Base-by-base conservation (phyloP, 805 yeast genomes). In the Starmerella potacharoeniae region DNA sequence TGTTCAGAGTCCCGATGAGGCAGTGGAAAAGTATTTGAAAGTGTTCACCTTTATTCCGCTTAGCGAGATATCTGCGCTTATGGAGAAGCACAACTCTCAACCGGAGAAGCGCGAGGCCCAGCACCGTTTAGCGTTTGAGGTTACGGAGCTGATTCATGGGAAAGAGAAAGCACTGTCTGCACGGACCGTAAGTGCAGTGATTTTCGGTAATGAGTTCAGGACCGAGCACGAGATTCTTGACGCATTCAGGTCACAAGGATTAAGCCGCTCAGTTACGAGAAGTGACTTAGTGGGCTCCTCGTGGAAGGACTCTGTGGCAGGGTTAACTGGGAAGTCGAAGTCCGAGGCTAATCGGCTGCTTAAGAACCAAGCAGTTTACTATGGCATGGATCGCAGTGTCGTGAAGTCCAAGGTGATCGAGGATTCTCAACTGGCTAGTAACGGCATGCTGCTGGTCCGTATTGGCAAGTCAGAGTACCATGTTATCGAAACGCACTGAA, bases 81-180 rank as follows among this genome's bases (percentile, higher is more conserved):
- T 86, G 60, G 64, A 58, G 0, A 64, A 69, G 36, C 97, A 91
- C 64, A 58, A 63, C 5, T 55, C 67, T 28, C 77, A 80, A 54
- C 87, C 90, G n/a, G 80, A 83, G 1, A 60, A 70, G 33, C 76
- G 96, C 54, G 60, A 74, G 13, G 97, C 90, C 0, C 97, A 93
- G 69, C 74, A 80, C 47, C 66, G 82, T 0, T 75, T 93, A 34
- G 97, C 97, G 0, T 70, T 78, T 37, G 96, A 91, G 65, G 85
- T 90, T 48, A 84, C 91, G 6, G 95, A 88, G 63, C 73, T 93
- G 63, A 75, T 93, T 43, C 96, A 90, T 69, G 97, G 97, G 0
- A 75, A 73, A 8, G 91, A 89, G 4, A 75, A 76, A 9, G 90
- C 96, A 3, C 73, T 77, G 30, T 77, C 80, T 40, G 86, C 93